phyloP scores from a whole-genome alignment of 192 early-diverging fungal genomes.

The Ambispora gerdemannii region DNA sequence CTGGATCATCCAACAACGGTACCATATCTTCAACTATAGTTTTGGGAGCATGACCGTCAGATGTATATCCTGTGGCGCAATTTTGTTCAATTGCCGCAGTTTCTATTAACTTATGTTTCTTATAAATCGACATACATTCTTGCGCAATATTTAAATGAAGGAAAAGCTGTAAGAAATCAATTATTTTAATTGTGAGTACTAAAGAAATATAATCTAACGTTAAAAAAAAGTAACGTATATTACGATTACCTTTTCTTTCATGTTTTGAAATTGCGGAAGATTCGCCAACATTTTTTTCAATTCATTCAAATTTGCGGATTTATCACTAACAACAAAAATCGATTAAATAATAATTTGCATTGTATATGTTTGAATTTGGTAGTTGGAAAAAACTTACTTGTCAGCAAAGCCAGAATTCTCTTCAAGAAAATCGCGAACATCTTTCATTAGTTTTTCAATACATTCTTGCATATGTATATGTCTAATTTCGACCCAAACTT shows the following conservation, averaged over 20 bases:
- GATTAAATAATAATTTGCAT: too few species aligned
- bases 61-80: constrained; percentile 74
- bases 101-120: constrained; percentile 59
- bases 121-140: constrained; percentile 77
- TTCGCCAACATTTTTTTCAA: constrained; percentile 85
- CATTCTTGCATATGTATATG: constrained; percentile 83
- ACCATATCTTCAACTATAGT: constrained; percentile 73
- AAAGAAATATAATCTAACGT: too few species aligned
- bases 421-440: constrained; percentile 74
- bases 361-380: too few species aligned
- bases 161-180: constrained; percentile 33
- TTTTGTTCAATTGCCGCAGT: constrained; percentile 81
- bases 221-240: too few species aligned
- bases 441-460: constrained; percentile 63
- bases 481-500: constrained; percentile 72
- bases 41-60: constrained; percentile 63
- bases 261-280: constrained; percentile 77
- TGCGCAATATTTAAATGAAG: constrained; percentile 80
- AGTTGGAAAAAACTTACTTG: too few species aligned
- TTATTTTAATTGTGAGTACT: too few species aligned
- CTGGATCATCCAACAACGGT: constrained; percentile 69
- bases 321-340: constrained; percentile 43
- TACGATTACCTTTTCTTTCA: constrained; percentile 43
- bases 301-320: constrained; percentile 66
- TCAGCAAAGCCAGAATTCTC: constrained; percentile 68